Percentiles rank a stretch among this genome's conserved stretches.
phyloP scores from a whole-genome alignment of 257 asterid genomes.

The Solanum peruvianum region DNA sequence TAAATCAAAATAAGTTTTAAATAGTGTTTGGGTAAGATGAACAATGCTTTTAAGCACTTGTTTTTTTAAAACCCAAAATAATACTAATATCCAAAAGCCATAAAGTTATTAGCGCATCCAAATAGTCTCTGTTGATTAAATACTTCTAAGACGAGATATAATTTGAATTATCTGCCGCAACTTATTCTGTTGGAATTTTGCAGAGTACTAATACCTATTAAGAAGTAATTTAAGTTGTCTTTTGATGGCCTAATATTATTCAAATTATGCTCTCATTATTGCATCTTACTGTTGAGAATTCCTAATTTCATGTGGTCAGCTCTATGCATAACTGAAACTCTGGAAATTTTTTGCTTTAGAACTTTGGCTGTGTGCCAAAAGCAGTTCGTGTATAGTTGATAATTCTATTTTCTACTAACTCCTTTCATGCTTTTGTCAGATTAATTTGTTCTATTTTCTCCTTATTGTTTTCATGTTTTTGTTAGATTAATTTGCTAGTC shows the following conservation, averaged over 20 bases:
- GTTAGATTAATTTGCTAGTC: slow-evolving; percentile 86
- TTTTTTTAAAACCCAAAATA: background rate
- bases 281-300: background rate
- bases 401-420: slow-evolving; percentile 6
- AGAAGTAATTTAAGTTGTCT: background rate
- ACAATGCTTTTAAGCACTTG: background rate
- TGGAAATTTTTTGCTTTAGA: background rate
- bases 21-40: background rate
- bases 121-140: background rate
- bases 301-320: background rate
- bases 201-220: background rate
- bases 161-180: background rate
- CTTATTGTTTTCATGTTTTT: slow-evolving; percentile 9
- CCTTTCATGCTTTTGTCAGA: slow-evolving; percentile 34
- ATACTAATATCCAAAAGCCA: background rate
- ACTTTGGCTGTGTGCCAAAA: background rate
- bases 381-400: background rate
- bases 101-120: background rate
- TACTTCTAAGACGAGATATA: background rate
- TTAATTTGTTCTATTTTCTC: slow-evolving; percentile 46
- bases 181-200: background rate
- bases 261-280: background rate
- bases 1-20: background rate
- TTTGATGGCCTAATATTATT: background rate
- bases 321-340: background rate